A percentile compares a stretch with the other conserved stretches of the same genome.
Conservation (phyloP, 768 basidiomycete species). For the Calocybe gangraenosa region DNA sequence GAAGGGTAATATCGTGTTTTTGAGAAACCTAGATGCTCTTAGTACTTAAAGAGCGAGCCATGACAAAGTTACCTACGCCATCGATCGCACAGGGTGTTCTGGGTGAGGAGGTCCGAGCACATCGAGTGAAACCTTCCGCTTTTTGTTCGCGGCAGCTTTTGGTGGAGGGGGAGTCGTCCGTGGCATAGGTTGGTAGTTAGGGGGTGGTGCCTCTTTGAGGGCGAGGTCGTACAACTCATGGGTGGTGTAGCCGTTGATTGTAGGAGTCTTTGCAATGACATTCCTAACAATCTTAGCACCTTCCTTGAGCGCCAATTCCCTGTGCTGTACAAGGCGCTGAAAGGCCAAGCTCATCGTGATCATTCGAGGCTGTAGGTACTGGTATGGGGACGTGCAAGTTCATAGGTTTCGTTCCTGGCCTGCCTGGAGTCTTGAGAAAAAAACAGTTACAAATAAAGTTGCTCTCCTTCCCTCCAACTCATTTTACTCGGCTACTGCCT, state of each 20-base stretch:
- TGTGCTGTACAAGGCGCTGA: constrained; percentile 7
- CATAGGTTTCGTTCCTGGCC: too few species aligned
- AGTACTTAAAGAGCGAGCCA: neutral
- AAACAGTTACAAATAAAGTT: constrained; percentile 10
- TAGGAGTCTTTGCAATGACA: constrained; percentile 23
- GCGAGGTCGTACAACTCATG: constrained; percentile 35
- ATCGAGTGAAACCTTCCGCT: too few species aligned
- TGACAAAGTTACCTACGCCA: constrained; percentile 31
- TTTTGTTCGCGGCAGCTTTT: neutral
- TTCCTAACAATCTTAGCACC: constrained; percentile 26
- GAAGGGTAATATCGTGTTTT: constrained; percentile 44
- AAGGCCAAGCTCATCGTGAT: constrained; percentile 9
- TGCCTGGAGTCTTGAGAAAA: constrained; percentile 2
- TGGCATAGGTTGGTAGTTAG: constrained; percentile 19
- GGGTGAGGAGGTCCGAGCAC: constrained; percentile 32
- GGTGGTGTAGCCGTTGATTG: constrained; percentile 30
- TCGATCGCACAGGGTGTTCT: constrained; percentile 50
- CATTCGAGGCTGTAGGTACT: neutral
- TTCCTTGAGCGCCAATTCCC: constrained; percentile 13
- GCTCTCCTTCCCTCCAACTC: neutral
- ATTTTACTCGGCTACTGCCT: constrained; percentile 2
- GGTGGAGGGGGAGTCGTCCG: constrained; percentile 7
- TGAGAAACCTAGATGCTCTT: constrained; percentile 43
- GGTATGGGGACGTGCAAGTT: too few species aligned
- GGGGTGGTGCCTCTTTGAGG: constrained; percentile 22